These are phyloP conservation scores for Exophiala aquamarina DNA, from an alignment of 2,329 filamentous ascomycete species.

Conservation along the genomic window DNA sequence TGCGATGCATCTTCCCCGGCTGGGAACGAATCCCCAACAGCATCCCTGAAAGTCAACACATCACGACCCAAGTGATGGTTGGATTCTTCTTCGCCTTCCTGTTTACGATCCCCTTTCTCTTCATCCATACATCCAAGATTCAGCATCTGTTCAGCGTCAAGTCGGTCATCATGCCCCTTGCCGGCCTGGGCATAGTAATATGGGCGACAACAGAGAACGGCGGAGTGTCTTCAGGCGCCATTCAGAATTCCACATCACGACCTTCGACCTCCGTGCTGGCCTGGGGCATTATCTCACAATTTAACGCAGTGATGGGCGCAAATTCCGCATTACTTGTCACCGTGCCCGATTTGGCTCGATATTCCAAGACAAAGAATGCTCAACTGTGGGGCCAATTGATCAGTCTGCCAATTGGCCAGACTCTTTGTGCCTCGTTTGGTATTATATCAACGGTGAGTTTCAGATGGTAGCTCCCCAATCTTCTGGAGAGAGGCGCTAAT, in stretches of 20 bases:
- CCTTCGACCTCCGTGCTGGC: slow-evolving; percentile 32
- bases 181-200: slow-evolving; percentile 26
- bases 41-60: slow-evolving; percentile 25
- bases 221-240: slow-evolving; percentile 14
- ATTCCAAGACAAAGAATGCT: slow-evolving; percentile 35
- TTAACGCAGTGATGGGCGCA: slow-evolving; percentile 41
- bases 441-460: slow-evolving; percentile 27
- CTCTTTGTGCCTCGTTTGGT: slow-evolving; percentile 28
- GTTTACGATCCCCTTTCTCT: slow-evolving; percentile 26
- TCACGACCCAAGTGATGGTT: slow-evolving; percentile 28
- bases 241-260: slow-evolving; percentile 12
- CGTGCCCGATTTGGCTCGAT: slow-evolving; percentile 40
- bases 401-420: slow-evolving; percentile 24
- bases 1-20: slow-evolving; percentile 30
- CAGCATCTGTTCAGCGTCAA: slow-evolving; percentile 28
- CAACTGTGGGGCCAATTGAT: slow-evolving; percentile 33
- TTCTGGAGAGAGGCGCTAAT: slow-evolving; percentile 13
- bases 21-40: slow-evolving; percentile 31
- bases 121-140: slow-evolving; percentile 27
- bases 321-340: slow-evolving; percentile 39
- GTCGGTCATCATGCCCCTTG: slow-evolving; percentile 23
- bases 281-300: slow-evolving; percentile 41
- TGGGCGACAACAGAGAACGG: slow-evolving; percentile 33
- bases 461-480: too few relatives aligned
- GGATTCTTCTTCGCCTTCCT: slow-evolving; percentile 24